Base-by-base conservation (phyloP, 2,329 filamentous ascomycete genomes). In the Fusarium proliferatum region DNA sequence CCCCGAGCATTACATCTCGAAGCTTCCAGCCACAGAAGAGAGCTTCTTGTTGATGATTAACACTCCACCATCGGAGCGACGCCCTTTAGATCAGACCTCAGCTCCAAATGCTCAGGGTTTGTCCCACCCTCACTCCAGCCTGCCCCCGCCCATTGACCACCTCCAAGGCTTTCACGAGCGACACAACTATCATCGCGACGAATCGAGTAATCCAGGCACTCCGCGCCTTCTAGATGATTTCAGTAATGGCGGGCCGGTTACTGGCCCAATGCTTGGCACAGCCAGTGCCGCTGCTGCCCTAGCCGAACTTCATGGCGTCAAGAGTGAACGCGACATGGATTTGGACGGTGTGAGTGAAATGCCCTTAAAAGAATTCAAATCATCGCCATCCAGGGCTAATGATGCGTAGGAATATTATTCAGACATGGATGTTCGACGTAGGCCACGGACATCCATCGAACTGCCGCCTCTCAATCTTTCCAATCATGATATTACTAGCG, bases 31-130 rank as follows among this genome's bases (percentile, higher is more conserved):
- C 55, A 99, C 96, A 77, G 96, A 98, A 84, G 96, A 98, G 85
- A 98, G 95, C 91, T 98, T 99, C 84, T 87, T 93, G 80, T 88
- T 97, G 82, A 98, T 98, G 96, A 94, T 98, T 83, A 97, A 91
- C 83, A 95, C 94, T 75, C 93, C 94, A 72, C 95, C 94, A 16
- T 92, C 92, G 71, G 92, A 94, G 81, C 89, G 89, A 79, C 89
- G 88, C 49, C 89, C 88, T 70, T 72, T 76, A 59, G 79, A 81
- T 55, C 79, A 80, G 69, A 79, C 76, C 64, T 78, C 81, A 49
- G 75, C 80, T 51, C 76, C 81, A 30, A 74, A 77, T 64, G 65
- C 80, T 60, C 80, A 80, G 72, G 78, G 82, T 83, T 71, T 70
- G 79, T 79, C 63, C 53, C 66, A 71, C 61, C 58, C 69, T 60